A percentile compares a stretch with the other conserved stretches of the same genome.
Evolutionary conservation across 176 grass and related monocot genomes (phyloP).

Genomic region (Poa pratensis): DNA sequence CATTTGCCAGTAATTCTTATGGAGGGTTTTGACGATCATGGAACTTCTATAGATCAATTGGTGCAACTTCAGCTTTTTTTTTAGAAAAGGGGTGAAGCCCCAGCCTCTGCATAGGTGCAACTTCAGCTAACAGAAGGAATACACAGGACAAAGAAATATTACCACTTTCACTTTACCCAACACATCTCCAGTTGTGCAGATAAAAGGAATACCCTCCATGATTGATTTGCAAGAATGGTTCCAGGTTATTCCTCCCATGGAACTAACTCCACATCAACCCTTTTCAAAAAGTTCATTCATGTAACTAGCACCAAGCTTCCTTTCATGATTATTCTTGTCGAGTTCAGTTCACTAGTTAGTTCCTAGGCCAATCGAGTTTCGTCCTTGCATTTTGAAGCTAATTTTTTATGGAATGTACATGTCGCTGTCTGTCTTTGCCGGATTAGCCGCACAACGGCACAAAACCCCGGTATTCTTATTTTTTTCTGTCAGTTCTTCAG

Average conservation of each 20-base stretch:
- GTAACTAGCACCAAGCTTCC: slow-evolving; percentile 14
- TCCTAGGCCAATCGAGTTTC: neutral
- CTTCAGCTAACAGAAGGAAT: slow-evolving; percentile 3
- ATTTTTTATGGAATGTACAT: neutral
- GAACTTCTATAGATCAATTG: neutral
- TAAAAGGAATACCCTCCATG: neutral
- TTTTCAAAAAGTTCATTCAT: slow-evolving; percentile 26
- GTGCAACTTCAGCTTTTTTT: no score
- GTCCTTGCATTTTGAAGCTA: neutral
- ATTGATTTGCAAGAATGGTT: slow-evolving; percentile 42
- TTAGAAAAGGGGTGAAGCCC: no score
- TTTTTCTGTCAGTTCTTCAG: slow-evolving; percentile 26
- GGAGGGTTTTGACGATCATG: neutral
- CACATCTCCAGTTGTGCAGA: neutral
- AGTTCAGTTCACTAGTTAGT: neutral
- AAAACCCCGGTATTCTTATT: neutral
- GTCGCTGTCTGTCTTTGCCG: neutral
- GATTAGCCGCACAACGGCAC: slow-evolving; percentile 6
- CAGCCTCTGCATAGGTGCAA: no score
- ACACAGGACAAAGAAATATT: neutral
- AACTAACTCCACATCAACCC: slow-evolving; percentile 41
- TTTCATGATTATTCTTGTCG: slow-evolving; percentile 52
- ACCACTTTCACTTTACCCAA: slow-evolving; percentile 17
- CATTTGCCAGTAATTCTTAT: neutral
- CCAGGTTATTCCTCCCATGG: slow-evolving; percentile 33